phyloP scores from a whole-genome alignment of 2,329 filamentous ascomycete species.

The Clarireedia paspali region DNA sequence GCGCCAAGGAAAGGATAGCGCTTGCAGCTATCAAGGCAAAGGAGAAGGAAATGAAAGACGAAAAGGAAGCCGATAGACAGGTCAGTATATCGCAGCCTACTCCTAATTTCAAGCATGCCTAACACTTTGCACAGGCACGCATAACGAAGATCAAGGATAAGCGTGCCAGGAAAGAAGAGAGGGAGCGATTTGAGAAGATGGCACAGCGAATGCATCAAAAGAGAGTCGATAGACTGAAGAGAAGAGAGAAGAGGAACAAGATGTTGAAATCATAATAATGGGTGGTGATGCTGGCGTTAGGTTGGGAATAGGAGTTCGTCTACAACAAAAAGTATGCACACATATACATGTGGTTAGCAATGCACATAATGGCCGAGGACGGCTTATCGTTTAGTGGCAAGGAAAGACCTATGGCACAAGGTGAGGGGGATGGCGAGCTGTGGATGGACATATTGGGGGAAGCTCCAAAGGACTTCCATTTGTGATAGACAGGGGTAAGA shows the following conservation, averaged over 20 bases:
- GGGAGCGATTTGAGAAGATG: constrained; percentile 85
- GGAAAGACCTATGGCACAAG: too few relatives aligned
- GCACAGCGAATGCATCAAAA: constrained; percentile 98
- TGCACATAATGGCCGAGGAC: neutral
- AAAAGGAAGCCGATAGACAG: constrained; percentile 84
- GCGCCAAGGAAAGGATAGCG: constrained; percentile 60
- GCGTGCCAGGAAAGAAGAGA: constrained; percentile 83
- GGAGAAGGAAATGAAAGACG: constrained; percentile 92
- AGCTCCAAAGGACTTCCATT: too few relatives aligned
- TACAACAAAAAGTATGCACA: too few relatives aligned
- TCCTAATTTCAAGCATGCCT: neutral
- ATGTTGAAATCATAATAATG: constrained; percentile 54
- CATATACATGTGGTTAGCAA: too few relatives aligned
- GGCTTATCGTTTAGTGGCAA: neutral
- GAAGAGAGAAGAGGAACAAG: constrained; percentile 95
- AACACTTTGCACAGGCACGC: constrained; percentile 47
- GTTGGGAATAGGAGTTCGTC: neutral
- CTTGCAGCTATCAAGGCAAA: constrained; percentile 78
- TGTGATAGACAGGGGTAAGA: too few relatives aligned
- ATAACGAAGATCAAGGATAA: constrained; percentile 78
- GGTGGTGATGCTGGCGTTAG: neutral
- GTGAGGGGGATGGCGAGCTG: too few relatives aligned
- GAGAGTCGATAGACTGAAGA: constrained; percentile 84
- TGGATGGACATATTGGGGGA: too few relatives aligned
- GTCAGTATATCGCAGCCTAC: constrained; percentile 38